Evolutionary conservation across 2,329 filamentous ascomycete species (phyloP).

Genomic region (Calonectria crousiana): DNA sequence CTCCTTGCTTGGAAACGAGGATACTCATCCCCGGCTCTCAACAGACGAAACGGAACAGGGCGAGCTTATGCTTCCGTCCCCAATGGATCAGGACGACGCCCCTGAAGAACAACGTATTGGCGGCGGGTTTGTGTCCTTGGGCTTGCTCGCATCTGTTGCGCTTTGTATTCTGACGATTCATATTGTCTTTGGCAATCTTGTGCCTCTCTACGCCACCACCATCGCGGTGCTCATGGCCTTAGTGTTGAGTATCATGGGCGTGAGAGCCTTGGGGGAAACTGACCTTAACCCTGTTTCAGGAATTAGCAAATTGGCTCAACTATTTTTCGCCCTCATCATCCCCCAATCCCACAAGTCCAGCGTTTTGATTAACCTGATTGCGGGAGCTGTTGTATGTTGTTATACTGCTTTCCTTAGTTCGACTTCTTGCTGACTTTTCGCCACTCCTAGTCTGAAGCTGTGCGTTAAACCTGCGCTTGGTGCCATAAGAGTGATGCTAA

Average conservation of each 20-base stretch:
- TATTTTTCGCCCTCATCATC: constrained; percentile 93
- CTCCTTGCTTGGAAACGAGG: constrained; percentile 33
- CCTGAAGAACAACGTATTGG: constrained; percentile 86
- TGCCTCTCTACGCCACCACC: constrained; percentile 81
- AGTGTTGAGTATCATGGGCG: constrained; percentile 79
- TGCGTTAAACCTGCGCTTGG: not conserved
- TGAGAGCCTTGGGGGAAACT: constrained; percentile 80
- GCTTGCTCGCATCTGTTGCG: constrained; percentile 80
- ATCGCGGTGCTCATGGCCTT: constrained; percentile 88
- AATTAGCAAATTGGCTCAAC: constrained; percentile 95
- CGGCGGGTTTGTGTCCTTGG: constrained; percentile 76
- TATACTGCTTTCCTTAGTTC: not conserved
- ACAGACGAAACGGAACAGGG: constrained; percentile 22
- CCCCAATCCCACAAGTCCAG: constrained; percentile 84
- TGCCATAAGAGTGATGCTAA: not conserved
- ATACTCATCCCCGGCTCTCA: constrained; percentile 15
- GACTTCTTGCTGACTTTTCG: not conserved
- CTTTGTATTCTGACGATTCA: constrained; percentile 88
- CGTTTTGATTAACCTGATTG: constrained; percentile 94
- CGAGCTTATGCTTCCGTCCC: constrained; percentile 42
- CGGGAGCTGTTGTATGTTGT: constrained; percentile 78
- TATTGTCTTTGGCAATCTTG: constrained; percentile 83
- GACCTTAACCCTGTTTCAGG: constrained; percentile 97
- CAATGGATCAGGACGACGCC: constrained; percentile 78
- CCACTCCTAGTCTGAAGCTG: constrained; percentile 13